Conservation (phyloP, 208 protist genomes). For the Acanthamoeba lenticulata region DNA sequence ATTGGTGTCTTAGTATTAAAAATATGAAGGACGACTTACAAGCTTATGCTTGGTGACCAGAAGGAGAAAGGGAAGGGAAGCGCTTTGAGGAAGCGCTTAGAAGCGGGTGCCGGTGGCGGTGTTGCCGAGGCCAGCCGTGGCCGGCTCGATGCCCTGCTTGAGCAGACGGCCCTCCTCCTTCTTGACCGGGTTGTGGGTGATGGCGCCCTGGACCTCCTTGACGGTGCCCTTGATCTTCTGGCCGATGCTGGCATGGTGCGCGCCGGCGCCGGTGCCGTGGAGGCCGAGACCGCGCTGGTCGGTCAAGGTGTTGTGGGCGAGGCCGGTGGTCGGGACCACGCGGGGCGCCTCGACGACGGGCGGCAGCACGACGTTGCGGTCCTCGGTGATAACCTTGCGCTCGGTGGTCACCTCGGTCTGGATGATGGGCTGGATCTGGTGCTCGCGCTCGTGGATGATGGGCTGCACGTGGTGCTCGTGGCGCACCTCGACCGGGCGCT, state of each 20-base stretch:
- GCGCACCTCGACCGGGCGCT: too few relatives aligned
- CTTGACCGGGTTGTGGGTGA: slow-evolving; percentile 1
- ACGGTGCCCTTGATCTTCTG: slow-evolving; percentile 17
- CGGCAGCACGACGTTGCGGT: too few relatives aligned
- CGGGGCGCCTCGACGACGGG: not conserved
- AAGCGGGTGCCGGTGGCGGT: not conserved
- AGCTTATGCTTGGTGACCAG: too few relatives aligned
- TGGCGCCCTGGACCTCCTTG: not conserved
- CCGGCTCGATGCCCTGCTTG: slow-evolving; percentile 36
- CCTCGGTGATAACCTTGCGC: too few relatives aligned
- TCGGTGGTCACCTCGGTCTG: too few relatives aligned
- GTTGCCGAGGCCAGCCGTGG: not conserved
- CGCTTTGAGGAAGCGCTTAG: too few relatives aligned
- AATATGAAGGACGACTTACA: too few relatives aligned
- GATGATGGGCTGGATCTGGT: too few relatives aligned
- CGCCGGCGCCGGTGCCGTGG: not conserved
- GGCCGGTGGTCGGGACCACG: not conserved
- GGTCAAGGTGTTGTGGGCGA: not conserved
- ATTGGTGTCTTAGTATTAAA: too few relatives aligned
- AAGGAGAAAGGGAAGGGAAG: too few relatives aligned
- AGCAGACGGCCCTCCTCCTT: slow-evolving; percentile 37
- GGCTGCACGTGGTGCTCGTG: too few relatives aligned
- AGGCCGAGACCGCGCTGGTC: not conserved
- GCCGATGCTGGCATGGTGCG: not conserved
- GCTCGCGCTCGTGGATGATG: too few relatives aligned